Evolutionary conservation across 192 early-diverging fungal genomes (phyloP), one percentile per base, ranked within the genome.

Genomic region (Coemansia sp.): DNA sequence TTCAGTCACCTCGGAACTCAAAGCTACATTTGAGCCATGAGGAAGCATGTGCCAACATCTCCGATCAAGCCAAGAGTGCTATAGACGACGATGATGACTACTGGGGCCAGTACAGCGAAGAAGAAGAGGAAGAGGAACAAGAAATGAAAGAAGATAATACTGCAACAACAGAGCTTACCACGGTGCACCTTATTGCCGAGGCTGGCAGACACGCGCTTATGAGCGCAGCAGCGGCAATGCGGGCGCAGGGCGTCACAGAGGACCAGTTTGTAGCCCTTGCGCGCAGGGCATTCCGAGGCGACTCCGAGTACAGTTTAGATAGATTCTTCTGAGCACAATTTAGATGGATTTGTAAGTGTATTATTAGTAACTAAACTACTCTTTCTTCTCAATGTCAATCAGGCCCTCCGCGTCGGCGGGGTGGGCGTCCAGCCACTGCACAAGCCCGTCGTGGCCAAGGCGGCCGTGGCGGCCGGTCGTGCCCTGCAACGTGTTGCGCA

Each of bases 401-500:
- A 63, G 66, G 41, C 65, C 72, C 5, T 60, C 44, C 29, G 65
- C 72, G 29, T 74, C 66, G 16, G 66, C 76, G 11, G 76, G 68
- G 47, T 82, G 76, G 18, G 54, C 47, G 12, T 82, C 66, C 11
- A 75, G 65, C 80, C 80, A 82, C 38, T 68, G 36, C 20, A 86
- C 77, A 74, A 95, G 92, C 16, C 92, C 92, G 33, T 92, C 91
- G 47, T 77, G 63, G 54, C 80, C 80, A 71, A 89, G 91, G 64
- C 93, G 86, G 44, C 75, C 69, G 20, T 86, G 54, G 65, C 86
- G 81, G 38, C 82, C 82, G 1, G 74, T 67, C 22, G 82, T 76
- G 41, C 82, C 82, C 67, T 76, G 70, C 51, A 84, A 68, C 11
- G 59, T 71, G 66, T 84, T 75, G 60, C 71, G 70, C 46, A 84